Evolutionary conservation across 1,284 basidiomycete species (phyloP), one percentile per base, ranked within the genome.

Genomic region (Ustilago crameri): DNA sequence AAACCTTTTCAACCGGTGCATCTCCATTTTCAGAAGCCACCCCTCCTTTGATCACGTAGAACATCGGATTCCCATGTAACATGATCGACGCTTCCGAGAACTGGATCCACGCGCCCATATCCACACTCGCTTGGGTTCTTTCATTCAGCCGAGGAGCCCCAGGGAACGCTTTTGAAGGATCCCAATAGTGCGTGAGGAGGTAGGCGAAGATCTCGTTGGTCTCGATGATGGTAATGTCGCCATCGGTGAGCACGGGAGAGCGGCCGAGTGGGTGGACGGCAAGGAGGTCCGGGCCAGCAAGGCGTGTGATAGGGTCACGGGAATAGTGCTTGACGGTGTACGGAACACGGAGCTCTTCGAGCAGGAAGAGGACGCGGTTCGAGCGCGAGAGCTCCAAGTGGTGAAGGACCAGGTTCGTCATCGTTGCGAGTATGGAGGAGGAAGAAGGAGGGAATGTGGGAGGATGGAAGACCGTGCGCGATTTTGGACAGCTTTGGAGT

Each of bases 201-300:
- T 71, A 54, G 12, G 49, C 22, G 45, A 64, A 51, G 68, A 71
- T 71, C 9, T 59, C 54, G 22, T 59, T 66, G 2, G 62, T 62
- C 20, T 71, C 68, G 50, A 62, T 62, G 32, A 71, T 62, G 26
- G 58, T 66, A 3, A 71, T 38, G 0, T 32, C 23, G 10, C 56
- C 62, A 30, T 71, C 68, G 14, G 59, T 59, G 8, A 71, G 51
- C 0, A 71, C 63, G 18, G 68, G 68, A 2, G 68, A 71, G 7
- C 68, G 53, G 3, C 68, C 68, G n/a, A 71, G 68, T 3, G 68
- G 58, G 24, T 71, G 68, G 2, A 66, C 23, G 9, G 42, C 46
- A 32, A 62, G 66, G 23, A 71, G 68, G 40, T 71, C 68, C 14
- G 50, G 37, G 14, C 63, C 62, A 1, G 68, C 62, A 3, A 66